Base-by-base conservation (phyloP, 1,284 basidiomycete genomes). In the Cutaneotrichosporon curvatum region DNA sequence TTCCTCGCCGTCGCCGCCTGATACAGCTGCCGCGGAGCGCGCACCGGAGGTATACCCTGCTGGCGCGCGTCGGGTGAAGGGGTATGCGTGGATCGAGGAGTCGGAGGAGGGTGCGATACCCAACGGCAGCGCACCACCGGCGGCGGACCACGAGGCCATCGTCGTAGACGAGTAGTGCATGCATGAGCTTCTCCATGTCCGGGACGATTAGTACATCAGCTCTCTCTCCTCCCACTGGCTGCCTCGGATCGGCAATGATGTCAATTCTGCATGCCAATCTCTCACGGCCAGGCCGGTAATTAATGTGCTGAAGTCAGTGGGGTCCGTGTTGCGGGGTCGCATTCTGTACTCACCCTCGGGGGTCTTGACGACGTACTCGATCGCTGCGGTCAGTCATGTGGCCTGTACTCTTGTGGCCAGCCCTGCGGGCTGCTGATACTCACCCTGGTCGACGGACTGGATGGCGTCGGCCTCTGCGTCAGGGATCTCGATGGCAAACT, bases 381-480 rank as follows among this genome's bases (percentile, higher is more conserved):
- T 90, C 47, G 94, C 94, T 94, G 61, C 7, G 4, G 48, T 56
- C 48, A 60, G 48, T 48, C n/a, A n/a, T n/a, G n/a, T n/a, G n/a
- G n/a, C n/a, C n/a, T n/a, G n/a, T n/a, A n/a, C n/a, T n/a, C n/a
- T n/a, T n/a, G n/a, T n/a, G n/a, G n/a, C n/a, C n/a, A n/a, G n/a
- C n/a, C n/a, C n/a, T n/a, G n/a, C n/a, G n/a, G n/a, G 21, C 21
- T 25, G 36, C 16, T 4, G 1, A n/a, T 15, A 70, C 79, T 53
- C 64, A 90, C 90, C 94, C 74, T 98, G 85, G 66, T 84, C 81
- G 43, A 99, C 88, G 18, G 88, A 92, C 65, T 84, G 85, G 72
- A 99, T 99, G 67, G 85, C 85, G 72, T 98, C 95, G n/a, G 94
- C 95, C 73, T 98, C 95, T 49, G 82, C 84, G 67, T 99, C 95